These are phyloP conservation scores for Paecilomyces variotii DNA, from an alignment of 2,329 filamentous ascomycete species.

Conservation along the genomic window DNA sequence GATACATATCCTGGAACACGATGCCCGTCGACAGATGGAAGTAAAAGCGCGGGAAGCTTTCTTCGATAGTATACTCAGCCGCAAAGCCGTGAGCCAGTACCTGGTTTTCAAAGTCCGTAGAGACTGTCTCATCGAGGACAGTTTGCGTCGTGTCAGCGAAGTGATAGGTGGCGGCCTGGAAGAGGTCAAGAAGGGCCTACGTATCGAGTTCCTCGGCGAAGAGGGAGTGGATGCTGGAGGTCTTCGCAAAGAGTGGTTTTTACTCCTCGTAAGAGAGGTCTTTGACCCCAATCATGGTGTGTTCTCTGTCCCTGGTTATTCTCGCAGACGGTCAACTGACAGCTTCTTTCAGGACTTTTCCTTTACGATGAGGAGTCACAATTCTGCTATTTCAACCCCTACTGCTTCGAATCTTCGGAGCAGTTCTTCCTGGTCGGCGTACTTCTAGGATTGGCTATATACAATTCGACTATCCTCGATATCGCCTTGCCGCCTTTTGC, in stretches of 20 bases:
- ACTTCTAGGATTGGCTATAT: slow-evolving; percentile 80
- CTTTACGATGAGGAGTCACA: slow-evolving; percentile 83
- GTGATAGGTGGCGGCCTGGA: slow-evolving; percentile 72
- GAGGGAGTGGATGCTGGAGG: slow-evolving; percentile 89
- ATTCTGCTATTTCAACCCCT: slow-evolving; percentile 89
- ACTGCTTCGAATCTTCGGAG: slow-evolving; percentile 82
- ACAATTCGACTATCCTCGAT: slow-evolving; percentile 89
- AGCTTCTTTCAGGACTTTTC: slow-evolving; percentile 63
- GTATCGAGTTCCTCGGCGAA: slow-evolving; percentile 78
- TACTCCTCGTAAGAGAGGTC: slow-evolving; percentile 77
- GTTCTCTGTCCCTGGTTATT: slow-evolving; percentile 20
- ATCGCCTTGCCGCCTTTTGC: slow-evolving; percentile 81
- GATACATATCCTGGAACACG: slow-evolving; percentile 81
- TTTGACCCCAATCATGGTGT: slow-evolving; percentile 84
- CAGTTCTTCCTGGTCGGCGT: slow-evolving; percentile 88
- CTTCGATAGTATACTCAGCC: slow-evolving; percentile 77
- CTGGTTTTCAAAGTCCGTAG: slow-evolving; percentile 69
- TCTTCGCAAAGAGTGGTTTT: slow-evolving; percentile 88
- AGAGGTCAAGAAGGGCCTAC: slow-evolving; percentile 82
- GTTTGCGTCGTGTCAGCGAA: slow-evolving; percentile 74
- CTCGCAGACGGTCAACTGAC: not conserved
- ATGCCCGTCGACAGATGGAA: slow-evolving; percentile 83
- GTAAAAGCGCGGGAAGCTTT: slow-evolving; percentile 81
- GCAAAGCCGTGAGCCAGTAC: slow-evolving; percentile 66
- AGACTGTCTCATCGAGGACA: slow-evolving; percentile 83